Evolutionary conservation across 1,139 yeast species (phyloP), one percentile per base, ranked within the genome.

Genomic region (Candida pseudocylindracea): DNA sequence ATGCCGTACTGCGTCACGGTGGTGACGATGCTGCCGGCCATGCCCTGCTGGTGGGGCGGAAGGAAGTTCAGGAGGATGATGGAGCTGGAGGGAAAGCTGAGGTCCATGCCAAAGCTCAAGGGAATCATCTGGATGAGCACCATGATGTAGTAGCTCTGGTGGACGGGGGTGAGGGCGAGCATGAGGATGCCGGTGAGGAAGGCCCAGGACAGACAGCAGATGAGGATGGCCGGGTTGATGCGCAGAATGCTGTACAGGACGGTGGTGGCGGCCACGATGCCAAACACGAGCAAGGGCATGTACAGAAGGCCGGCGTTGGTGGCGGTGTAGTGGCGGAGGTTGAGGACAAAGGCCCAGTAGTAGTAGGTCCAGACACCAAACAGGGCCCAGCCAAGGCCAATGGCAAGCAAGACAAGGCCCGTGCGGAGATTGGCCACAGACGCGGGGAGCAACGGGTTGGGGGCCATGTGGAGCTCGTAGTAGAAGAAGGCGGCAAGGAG

Each of bases 1-100:
- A 72, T 67, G 10, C 76, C 63, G 43, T 72, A 72, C 45, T 72
- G 71, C 28, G 70, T 70, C 33, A 63, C 58, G 0, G 79, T 69
- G 4, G 68, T 60, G 2, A 72, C 68, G 35, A 72, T 51, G 1
- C 78, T 67, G 0, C 73, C 80, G 1, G 79, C 75, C 34, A 69
- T 56, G 4, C 80, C 81, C 44, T 72, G 80, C 37, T 64, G 60
- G 15, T 59, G 49, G 31, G 52, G 47, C 0, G 76, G 74, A 27
- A 72, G 54, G n/a, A 57, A 49, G 32, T 60, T 51, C 29, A 67
- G 55, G 28, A 72, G 48, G 29, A 70, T 51, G 34, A 71, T 54
- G 8, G 69, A 59, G 2, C 66, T 73, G 0, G 78, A 67, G 0
- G 80, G 79, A 45, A 70, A 71, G 33, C 72, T 65, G 54, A 66